Percentiles rank a stretch among this genome's conserved stretches.
These are phyloP conservation scores for Fusarium sp. DNA, from an alignment of 2,329 filamentous ascomycete genomes.

Conservation along the genomic window DNA sequence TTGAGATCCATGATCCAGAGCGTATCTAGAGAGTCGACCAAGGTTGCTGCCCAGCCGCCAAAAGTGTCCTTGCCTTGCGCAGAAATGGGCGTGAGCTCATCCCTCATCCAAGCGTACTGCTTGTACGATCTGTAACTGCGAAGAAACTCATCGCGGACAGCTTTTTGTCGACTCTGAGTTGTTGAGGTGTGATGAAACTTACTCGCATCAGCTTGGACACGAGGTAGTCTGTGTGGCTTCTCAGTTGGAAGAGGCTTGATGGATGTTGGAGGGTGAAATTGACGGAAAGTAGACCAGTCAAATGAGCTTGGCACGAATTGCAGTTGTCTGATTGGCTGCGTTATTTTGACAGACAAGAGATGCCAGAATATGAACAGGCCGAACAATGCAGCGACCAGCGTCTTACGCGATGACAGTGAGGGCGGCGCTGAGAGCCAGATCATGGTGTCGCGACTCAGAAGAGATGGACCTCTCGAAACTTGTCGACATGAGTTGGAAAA, in stretches of 20 bases:
- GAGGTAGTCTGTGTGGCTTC: constrained; percentile 43
- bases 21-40: constrained; percentile 71
- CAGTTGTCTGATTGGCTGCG: background rate
- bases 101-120: constrained; percentile 64
- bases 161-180: constrained; percentile 48
- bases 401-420: background rate
- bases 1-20: constrained; percentile 71
- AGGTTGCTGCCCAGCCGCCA: constrained; percentile 68
- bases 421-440: background rate
- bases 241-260: constrained; percentile 50
- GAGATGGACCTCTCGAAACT: background rate
- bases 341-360: background rate
- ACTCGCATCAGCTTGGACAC: constrained; percentile 46
- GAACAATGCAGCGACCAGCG: constrained; percentile 8
- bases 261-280: constrained; percentile 47
- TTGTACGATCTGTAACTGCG: constrained; percentile 65
- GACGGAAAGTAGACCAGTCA: constrained; percentile 48
- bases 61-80: constrained; percentile 60
- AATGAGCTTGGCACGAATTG: constrained; percentile 45
- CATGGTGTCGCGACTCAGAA: background rate
- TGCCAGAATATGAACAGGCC: constrained; percentile 9
- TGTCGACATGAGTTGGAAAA: background rate
- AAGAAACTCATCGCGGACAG: constrained; percentile 56
- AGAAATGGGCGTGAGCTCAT: constrained; percentile 64
- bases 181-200: constrained; percentile 37